These are phyloP conservation scores for Kurtzmaniella quercitrusa DNA, from an alignment of 1,139 yeast genomes.

Conservation along the genomic window DNA sequence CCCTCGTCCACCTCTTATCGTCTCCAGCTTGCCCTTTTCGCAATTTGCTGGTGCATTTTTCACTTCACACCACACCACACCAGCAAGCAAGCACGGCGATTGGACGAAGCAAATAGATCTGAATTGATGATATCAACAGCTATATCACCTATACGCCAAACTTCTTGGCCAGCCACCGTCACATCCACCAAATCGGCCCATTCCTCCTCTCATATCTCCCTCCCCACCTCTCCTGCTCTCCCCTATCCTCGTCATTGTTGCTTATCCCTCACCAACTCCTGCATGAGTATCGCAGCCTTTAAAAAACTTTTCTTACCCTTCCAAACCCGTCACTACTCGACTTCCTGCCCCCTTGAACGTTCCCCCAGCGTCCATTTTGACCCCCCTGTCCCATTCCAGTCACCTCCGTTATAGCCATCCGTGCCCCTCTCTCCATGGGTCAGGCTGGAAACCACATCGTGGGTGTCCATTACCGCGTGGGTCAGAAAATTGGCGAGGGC, in stretches of 20 bases:
- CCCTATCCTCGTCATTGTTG: background rate
- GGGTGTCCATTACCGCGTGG: slow-evolving; percentile 75
- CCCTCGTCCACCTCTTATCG: too few species aligned
- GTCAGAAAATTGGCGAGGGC: slow-evolving; percentile 82
- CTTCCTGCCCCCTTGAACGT: background rate
- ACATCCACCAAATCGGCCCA: too few species aligned
- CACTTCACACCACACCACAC: too few species aligned
- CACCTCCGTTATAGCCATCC: background rate
- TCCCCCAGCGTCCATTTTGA: background rate
- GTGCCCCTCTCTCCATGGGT: background rate
- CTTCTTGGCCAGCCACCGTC: too few species aligned
- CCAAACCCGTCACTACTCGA: background rate
- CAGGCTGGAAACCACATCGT: slow-evolving; percentile 24
- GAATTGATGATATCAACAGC: too few species aligned
- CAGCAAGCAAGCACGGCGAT: too few species aligned
- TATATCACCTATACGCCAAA: too few species aligned
- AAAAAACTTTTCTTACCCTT: background rate
- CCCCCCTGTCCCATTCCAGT: background rate
- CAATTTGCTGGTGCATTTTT: too few species aligned
- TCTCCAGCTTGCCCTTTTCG: too few species aligned
- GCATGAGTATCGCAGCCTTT: background rate
- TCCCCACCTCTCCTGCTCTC: background rate
- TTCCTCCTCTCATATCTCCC: too few species aligned
- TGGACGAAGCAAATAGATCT: too few species aligned
- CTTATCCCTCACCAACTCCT: background rate